Evolutionary conservation across 345 rosid species (phyloP).

Genomic region (Anastatica hierochuntica): DNA sequence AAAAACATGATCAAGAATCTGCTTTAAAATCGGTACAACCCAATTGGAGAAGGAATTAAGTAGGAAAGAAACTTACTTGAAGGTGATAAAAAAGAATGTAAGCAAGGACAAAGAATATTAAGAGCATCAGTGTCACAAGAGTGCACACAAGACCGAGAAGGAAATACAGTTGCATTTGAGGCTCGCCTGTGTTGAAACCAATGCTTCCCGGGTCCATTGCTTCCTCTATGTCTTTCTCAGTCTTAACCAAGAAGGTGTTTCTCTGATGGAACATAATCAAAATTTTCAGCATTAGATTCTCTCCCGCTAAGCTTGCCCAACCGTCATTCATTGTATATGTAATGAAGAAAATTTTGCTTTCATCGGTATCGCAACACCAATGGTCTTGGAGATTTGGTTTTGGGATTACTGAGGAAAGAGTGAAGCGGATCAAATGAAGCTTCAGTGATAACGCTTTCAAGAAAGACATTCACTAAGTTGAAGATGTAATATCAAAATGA

Average conservation of each 20-base stretch:
- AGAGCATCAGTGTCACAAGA: no score
- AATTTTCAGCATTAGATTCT: constrained; percentile 74
- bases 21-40: no score
- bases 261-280: constrained; percentile 73
- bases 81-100: no score
- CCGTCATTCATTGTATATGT: constrained; percentile 95
- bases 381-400: no score
- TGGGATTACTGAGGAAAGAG: constrained; percentile 53
- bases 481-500: constrained; percentile 71
- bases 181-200: no score
- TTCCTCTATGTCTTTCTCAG: constrained; percentile 85
- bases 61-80: no score
- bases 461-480: constrained; percentile 82
- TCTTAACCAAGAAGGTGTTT: constrained; percentile 73
- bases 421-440: constrained; percentile 89
- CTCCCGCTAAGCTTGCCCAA: constrained; percentile 98
- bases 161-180: no score
- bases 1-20: no score
- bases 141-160: no score
- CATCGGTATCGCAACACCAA: constrained; percentile 89
- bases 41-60: no score
- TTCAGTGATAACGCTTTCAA: constrained; percentile 82
- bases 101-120: no score
- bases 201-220: constrained; percentile 19
- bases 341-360: constrained; percentile 94